Conservation (phyloP, 768 basidiomycete species). For the Pleurotus eryngii region DNA sequence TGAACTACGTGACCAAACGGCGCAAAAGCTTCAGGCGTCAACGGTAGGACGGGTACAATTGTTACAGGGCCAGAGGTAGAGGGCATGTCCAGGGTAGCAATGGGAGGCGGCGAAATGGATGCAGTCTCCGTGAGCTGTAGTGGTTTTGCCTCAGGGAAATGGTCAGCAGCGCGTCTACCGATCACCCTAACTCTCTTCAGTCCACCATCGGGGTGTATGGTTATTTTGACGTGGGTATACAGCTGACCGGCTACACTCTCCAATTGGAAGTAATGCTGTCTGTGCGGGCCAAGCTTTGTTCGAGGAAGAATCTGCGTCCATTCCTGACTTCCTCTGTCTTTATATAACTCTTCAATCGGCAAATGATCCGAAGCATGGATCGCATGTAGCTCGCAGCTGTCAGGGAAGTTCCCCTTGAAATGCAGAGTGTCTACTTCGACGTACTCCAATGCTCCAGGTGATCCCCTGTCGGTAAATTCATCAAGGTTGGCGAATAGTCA, state of each 20-base stretch:
- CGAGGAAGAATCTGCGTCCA: slow-evolving; percentile 79
- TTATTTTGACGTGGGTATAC: slow-evolving; percentile 84
- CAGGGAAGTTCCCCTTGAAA: slow-evolving; percentile 96
- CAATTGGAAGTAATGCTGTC: slow-evolving; percentile 86
- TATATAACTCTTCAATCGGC: slow-evolving; percentile 32
- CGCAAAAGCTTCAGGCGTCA: slow-evolving; percentile 84
- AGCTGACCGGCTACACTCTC: slow-evolving; percentile 52
- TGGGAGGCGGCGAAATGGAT: neutral
- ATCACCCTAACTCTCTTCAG: slow-evolving; percentile 87
- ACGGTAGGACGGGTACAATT: slow-evolving; percentile 53
- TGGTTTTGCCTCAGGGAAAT: slow-evolving; percentile 4
- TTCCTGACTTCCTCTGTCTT: slow-evolving; percentile 34
- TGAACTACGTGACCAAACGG: slow-evolving; percentile 92
- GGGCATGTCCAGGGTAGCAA: neutral
- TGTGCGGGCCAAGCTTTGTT: slow-evolving; percentile 83
- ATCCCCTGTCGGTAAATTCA: slow-evolving; percentile 47
- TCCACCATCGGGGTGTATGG: slow-evolving; percentile 94
- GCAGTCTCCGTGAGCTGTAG: neutral
- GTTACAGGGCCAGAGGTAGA: neutral
- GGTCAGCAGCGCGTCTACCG: slow-evolving; percentile 45
- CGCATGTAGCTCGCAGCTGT: slow-evolving; percentile 79
- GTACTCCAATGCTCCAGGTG: slow-evolving; percentile 66
- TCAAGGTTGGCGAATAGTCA: neutral
- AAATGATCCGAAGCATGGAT: slow-evolving; percentile 20
- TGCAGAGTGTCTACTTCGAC: slow-evolving; percentile 92